Evolutionary conservation across 2,329 filamentous ascomycete species (phyloP).

Genomic region (Trichophyton schoenleinii): DNA sequence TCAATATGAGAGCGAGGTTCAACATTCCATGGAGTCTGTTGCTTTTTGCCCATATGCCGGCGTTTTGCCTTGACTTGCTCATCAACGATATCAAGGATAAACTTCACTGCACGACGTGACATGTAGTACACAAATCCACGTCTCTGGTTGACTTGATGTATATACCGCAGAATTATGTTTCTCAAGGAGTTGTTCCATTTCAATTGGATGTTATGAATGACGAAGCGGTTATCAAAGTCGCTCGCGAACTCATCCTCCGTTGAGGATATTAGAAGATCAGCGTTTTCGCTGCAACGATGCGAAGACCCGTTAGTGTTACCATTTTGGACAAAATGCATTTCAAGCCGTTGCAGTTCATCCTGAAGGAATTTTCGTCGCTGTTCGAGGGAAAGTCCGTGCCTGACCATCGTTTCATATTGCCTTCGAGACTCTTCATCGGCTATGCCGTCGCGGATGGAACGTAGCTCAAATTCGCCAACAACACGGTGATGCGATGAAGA

Average conservation of each 20-base stretch:
- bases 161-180: conserved; percentile 93
- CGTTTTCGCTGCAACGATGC: conserved; percentile 42
- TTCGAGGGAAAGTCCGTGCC: conserved; percentile 45
- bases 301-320: conserved; percentile 23
- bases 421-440: conserved; percentile 32
- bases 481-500: conserved; percentile 60
- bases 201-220: conserved; percentile 91
- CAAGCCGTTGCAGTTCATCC: conserved; percentile 45
- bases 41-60: conserved; percentile 20
- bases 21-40: conserved; percentile 5
- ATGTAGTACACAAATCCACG: conserved; percentile 97
- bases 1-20: conserved; percentile 10
- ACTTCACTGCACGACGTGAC: conserved; percentile 88
- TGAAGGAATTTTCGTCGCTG: conserved; percentile 48
- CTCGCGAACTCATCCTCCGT: conserved; percentile 71
- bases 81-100: conserved; percentile 93
- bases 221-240: conserved; percentile 96
- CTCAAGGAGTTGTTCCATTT: conserved; percentile 97
- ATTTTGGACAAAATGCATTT: conserved; percentile 15
- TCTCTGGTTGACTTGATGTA: conserved; percentile 90
- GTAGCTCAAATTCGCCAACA: conserved; percentile 62
- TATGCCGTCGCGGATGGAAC: conserved; percentile 43
- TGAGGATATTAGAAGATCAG: conserved; percentile 38
- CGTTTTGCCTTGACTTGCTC: conserved; percentile 69
- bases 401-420: conserved; percentile 39